Evolutionary conservation across 352 stramenopile genomes (phyloP).

Genomic region (Phytopythium litorale): DNA sequence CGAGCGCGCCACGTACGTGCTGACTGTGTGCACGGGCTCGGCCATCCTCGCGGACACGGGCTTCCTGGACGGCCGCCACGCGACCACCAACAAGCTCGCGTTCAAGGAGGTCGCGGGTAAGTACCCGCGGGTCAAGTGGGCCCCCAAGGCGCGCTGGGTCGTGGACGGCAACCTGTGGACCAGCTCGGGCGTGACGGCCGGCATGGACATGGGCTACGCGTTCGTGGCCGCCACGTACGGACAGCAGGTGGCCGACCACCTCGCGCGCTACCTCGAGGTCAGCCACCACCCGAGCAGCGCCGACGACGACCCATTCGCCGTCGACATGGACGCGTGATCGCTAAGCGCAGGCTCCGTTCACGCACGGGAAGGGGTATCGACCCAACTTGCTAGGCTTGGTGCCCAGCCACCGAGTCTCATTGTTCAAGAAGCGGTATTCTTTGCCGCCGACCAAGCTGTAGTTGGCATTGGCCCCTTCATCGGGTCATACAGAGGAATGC

Average conservation of each 20-base stretch:
- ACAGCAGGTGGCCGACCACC: conserved; percentile 17
- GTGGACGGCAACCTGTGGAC: conserved; percentile 54
- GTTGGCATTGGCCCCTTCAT: background rate
- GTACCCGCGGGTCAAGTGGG: conserved; percentile 40
- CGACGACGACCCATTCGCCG: conserved; percentile 45
- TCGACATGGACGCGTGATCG: conserved; percentile 2
- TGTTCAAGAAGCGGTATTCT: no score
- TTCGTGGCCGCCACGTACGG: conserved; percentile 33
- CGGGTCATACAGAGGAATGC: background rate
- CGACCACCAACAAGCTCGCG: conserved; percentile 66
- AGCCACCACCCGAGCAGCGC: conserved; percentile 25
- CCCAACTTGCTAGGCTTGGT: no score
- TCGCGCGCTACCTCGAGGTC: conserved; percentile 38
- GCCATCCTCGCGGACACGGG: conserved; percentile 38
- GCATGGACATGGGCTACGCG: conserved; percentile 58
- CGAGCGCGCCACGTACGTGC: conserved; percentile 27
- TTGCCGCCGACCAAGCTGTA: background rate
- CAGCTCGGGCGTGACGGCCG: conserved; percentile 53
- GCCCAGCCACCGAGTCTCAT: no score
- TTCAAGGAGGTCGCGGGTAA: conserved; percentile 29
- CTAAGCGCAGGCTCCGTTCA: no score
- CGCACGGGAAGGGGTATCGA: no score
- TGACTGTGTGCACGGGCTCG: conserved; percentile 57
- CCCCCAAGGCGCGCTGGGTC: conserved; percentile 56
- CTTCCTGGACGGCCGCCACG: conserved; percentile 33